Conservation (phyloP, 768 basidiomycete species). For the Mycena belliarum region DNA sequence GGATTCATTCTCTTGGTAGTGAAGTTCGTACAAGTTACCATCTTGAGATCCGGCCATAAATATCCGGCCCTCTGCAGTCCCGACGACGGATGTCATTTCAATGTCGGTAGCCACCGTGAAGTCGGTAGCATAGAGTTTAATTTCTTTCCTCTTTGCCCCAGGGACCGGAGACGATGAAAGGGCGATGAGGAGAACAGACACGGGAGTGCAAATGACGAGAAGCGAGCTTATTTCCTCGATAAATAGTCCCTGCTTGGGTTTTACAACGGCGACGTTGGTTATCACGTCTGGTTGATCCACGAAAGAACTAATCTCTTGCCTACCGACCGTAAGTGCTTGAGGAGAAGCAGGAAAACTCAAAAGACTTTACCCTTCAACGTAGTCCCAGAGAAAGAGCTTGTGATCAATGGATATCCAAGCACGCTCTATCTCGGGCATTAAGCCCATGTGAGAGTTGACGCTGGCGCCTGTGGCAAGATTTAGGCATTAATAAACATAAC, state of each 20-base stretch:
- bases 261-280: conserved; percentile 84
- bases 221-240: conserved; percentile 89
- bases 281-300: conserved; percentile 91
- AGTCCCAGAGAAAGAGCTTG: conserved; percentile 96
- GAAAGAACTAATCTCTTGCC: conserved; percentile 91
- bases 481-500: not conserved
- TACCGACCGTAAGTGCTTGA: conserved; percentile 27
- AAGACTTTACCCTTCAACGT: conserved; percentile 77
- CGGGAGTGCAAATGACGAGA: conserved; percentile 87
- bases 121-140: conserved; percentile 90
- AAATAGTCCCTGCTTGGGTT: conserved; percentile 83
- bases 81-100: conserved; percentile 83
- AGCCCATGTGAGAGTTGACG: conserved; percentile 81
- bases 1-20: conserved; percentile 86
- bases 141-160: conserved; percentile 57
- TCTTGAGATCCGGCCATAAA: conserved; percentile 89
- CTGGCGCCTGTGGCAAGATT: conserved; percentile 49
- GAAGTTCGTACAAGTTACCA: conserved; percentile 88
- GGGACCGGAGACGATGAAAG: conserved; percentile 57
- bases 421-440: conserved; percentile 90
- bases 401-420: conserved; percentile 96
- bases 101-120: conserved; percentile 76
- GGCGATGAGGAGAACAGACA: conserved; percentile 83
- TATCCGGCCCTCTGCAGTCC: conserved; percentile 80
- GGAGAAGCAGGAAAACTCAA: not conserved